phyloP scores from a whole-genome alignment of 768 basidiomycete species.

The Mycena galopus region DNA sequence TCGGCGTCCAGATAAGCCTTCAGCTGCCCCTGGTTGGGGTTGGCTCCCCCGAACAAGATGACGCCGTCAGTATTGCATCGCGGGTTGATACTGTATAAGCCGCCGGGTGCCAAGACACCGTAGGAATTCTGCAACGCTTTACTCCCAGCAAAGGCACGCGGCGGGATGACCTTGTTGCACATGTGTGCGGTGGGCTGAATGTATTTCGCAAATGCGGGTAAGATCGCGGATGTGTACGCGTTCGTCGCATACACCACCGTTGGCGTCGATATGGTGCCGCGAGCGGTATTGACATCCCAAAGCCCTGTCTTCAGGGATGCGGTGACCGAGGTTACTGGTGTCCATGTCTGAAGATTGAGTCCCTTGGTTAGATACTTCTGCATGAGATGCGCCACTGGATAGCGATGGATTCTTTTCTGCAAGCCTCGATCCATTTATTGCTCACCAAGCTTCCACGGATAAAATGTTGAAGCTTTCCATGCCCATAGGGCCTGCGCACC shows the following conservation, averaged over 20 bases:
- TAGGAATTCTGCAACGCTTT: slow-evolving; percentile 41
- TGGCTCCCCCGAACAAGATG: slow-evolving; percentile 36
- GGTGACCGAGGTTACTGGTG: slow-evolving; percentile 56
- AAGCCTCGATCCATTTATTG: too few relatives aligned
- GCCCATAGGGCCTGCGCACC: slow-evolving; percentile 49
- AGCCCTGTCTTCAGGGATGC: too few relatives aligned
- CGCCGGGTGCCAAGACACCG: slow-evolving; percentile 32
- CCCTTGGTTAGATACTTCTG: slow-evolving; percentile 33
- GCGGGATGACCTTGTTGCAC: slow-evolving; percentile 37
- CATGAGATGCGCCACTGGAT: slow-evolving; percentile 27
- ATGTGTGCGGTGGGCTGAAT: slow-evolving; percentile 43
- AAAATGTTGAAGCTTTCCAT: slow-evolving; percentile 38
- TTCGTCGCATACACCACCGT: slow-evolving; percentile 72
- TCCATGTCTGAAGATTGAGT: slow-evolving; percentile 59
- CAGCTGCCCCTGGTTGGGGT: slow-evolving; percentile 31
- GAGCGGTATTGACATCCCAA: too few relatives aligned
- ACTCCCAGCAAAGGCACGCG: slow-evolving; percentile 32
- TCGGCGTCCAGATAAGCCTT: slow-evolving; percentile 32
- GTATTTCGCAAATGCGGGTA: slow-evolving; percentile 55
- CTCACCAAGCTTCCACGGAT: slow-evolving; percentile 35
- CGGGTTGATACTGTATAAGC: slow-evolving; percentile 35
- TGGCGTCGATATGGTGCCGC: too few relatives aligned
- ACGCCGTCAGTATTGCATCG: slow-evolving; percentile 32
- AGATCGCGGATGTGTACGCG: slow-evolving; percentile 60
- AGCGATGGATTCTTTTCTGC: too few relatives aligned